These are phyloP conservation scores for Colletotrichum destructivum DNA, from an alignment of 2,329 filamentous ascomycete genomes.

Conservation along the genomic window DNA sequence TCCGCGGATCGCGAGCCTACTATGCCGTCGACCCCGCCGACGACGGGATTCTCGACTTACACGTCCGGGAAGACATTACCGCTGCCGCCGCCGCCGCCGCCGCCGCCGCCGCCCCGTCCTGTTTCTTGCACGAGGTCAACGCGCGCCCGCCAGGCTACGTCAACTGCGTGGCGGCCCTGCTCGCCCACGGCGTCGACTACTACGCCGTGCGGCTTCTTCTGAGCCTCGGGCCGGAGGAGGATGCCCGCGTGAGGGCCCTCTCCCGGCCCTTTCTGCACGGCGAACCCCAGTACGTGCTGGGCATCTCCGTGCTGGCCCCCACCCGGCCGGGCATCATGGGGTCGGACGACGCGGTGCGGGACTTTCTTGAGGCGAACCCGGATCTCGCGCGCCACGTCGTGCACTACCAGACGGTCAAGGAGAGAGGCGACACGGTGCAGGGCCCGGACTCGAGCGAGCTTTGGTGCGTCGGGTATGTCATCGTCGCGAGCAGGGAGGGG, in stretches of 20 bases:
- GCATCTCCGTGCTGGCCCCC: constrained; percentile 39
- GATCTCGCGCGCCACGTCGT: constrained; percentile 26
- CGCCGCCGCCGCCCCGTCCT: constrained; percentile 18
- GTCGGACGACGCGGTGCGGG: constrained; percentile 25
- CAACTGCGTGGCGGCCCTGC: constrained; percentile 43
- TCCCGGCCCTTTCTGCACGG: constrained; percentile 44
- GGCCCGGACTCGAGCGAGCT: constrained; percentile 36
- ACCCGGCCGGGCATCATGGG: constrained; percentile 37
- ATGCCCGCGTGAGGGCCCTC: constrained; percentile 42
- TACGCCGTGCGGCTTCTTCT: constrained; percentile 47
- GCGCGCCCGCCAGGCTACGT: constrained; percentile 48
- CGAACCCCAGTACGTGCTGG: constrained; percentile 39
- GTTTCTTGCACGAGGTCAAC: constrained; percentile 50
- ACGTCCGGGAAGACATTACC: neutral
- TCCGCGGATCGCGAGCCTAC: constrained; percentile 45
- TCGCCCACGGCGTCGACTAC: constrained; percentile 50
- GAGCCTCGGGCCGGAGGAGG: constrained; percentile 36
- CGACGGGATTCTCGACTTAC: constrained; percentile 44
- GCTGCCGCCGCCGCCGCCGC: too few relatives aligned
- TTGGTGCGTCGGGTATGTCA: constrained; percentile 40
- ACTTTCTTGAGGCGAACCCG: constrained; percentile 27
- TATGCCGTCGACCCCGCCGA: constrained; percentile 42
- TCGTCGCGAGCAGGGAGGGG: constrained; percentile 11
- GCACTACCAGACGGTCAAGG: constrained; percentile 36
- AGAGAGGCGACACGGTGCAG: constrained; percentile 26